Conservation (phyloP, 306 rosid species). For the Cyamopsis tetragonoloba region DNA sequence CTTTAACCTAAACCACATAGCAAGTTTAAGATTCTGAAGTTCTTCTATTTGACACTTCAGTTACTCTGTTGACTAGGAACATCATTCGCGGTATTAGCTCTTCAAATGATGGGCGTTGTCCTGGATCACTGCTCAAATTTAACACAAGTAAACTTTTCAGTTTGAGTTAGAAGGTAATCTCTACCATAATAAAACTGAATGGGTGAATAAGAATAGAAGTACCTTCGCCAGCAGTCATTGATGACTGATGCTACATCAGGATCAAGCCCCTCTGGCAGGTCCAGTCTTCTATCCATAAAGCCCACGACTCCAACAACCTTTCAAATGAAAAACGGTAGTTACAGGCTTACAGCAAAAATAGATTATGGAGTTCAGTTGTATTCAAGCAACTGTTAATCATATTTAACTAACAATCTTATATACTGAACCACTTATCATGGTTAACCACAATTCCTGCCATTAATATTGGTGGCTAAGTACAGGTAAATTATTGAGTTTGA, state of each 20-base stretch:
- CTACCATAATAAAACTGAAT: background rate
- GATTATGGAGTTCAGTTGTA: background rate
- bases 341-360: slow-evolving; percentile 8
- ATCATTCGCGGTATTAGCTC: slow-evolving; percentile 54
- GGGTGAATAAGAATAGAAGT: background rate
- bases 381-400: background rate
- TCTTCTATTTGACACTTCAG: slow-evolving; percentile 31
- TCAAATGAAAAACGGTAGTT: slow-evolving; percentile 21
- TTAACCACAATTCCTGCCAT: background rate
- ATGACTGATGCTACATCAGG: slow-evolving; percentile 54
- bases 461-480: background rate
- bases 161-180: slow-evolving; percentile 16
- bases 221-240: slow-evolving; percentile 74
- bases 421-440: background rate
- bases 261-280: slow-evolving; percentile 60
- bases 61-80: slow-evolving; percentile 31
- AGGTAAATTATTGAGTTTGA: background rate
- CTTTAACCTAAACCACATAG: slow-evolving; percentile 3
- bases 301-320: slow-evolving; percentile 88
- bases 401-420: background rate
- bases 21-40: slow-evolving; percentile 33
- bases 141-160: slow-evolving; percentile 21
- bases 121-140: slow-evolving; percentile 50
- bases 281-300: slow-evolving; percentile 76
- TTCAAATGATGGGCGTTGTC: slow-evolving; percentile 70